phyloP scores from a whole-genome alignment of 495 filamentous ascomycete species.

The Penicillium chermesinum region DNA sequence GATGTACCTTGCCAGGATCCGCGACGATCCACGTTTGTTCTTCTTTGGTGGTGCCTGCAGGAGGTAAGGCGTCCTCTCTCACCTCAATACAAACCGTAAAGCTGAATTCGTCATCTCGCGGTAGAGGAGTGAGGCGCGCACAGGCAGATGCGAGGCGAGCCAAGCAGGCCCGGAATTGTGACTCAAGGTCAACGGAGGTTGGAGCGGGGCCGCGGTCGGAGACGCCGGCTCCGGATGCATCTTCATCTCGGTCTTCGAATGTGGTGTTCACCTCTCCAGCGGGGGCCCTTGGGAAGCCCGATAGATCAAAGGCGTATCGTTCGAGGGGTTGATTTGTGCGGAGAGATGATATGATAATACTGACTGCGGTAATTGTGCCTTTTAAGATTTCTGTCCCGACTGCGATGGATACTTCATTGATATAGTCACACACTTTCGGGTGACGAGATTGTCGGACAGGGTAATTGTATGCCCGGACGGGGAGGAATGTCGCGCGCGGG shows the following conservation, averaged over 20 bases:
- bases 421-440: constrained; percentile 86
- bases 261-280: constrained; percentile 44
- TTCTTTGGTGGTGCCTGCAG: constrained; percentile 59
- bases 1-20: constrained; percentile 45
- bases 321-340: constrained; percentile 58
- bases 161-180: constrained; percentile 63
- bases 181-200: constrained; percentile 57
- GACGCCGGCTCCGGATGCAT: constrained; percentile 38
- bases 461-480: constrained; percentile 79
- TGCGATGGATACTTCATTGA: constrained; percentile 74
- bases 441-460: constrained; percentile 86
- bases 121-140: constrained; percentile 58
- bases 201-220: constrained; percentile 29
- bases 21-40: constrained; percentile 52
- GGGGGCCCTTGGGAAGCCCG: constrained; percentile 63
- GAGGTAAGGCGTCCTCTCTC: constrained; percentile 64
- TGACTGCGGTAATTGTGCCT: constrained; percentile 64
- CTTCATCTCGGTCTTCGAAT: constrained; percentile 48
- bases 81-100: constrained; percentile 88
- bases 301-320: constrained; percentile 81
- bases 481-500: constrained; percentile 72
- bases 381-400: constrained; percentile 69
- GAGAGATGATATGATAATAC: constrained; percentile 66
- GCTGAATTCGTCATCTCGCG: constrained; percentile 63
- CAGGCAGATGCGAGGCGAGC: constrained; percentile 48